phyloP scores from a whole-genome alignment of 495 filamentous ascomycete species.

The Evernia prunastri region DNA sequence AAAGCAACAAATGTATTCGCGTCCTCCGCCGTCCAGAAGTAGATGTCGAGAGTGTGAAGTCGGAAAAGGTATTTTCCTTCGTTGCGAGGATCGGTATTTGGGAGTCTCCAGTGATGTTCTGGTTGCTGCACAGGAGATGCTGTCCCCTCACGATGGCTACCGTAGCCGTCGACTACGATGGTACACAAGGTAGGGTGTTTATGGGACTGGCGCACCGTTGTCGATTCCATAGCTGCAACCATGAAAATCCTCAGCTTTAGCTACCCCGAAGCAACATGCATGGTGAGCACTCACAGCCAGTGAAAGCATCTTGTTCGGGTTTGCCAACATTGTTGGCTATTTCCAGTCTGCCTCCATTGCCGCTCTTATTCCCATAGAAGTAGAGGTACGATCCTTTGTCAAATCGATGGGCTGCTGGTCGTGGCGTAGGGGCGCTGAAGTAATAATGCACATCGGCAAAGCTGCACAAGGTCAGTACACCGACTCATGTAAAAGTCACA shows the following conservation, averaged over 20 bases:
- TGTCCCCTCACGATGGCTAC: slow-evolving; percentile 21
- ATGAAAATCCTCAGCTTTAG: slow-evolving; percentile 22
- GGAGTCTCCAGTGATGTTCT: slow-evolving; percentile 63
- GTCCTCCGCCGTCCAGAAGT: slow-evolving; percentile 80
- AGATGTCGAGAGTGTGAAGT: slow-evolving; percentile 78
- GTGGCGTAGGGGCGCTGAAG: slow-evolving; percentile 63
- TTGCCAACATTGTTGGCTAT: slow-evolving; percentile 83
- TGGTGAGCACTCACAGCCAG: slow-evolving; percentile 55
- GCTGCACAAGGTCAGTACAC: slow-evolving; percentile 38
- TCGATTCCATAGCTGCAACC: slow-evolving; percentile 22
- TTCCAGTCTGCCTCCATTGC: slow-evolving; percentile 66
- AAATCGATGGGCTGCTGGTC: slow-evolving; percentile 76
- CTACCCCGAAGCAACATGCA: neutral
- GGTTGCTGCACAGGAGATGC: slow-evolving; percentile 35
- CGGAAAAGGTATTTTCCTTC: slow-evolving; percentile 66
- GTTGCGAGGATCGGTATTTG: slow-evolving; percentile 60
- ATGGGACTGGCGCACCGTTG: slow-evolving; percentile 45
- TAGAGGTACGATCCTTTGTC: slow-evolving; percentile 87
- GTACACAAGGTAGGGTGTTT: slow-evolving; percentile 73
- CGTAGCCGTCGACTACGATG: slow-evolving; percentile 59
- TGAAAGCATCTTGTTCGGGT: slow-evolving; percentile 83
- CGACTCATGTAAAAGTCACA: slow-evolving; percentile 12
- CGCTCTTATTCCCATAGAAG: slow-evolving; percentile 66
- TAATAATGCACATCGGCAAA: slow-evolving; percentile 89
- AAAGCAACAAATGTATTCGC: slow-evolving; percentile 65